Evolutionary conservation across 2,329 filamentous ascomycete species (phyloP).

Genomic region (Trichophyton schoenleinii): DNA sequence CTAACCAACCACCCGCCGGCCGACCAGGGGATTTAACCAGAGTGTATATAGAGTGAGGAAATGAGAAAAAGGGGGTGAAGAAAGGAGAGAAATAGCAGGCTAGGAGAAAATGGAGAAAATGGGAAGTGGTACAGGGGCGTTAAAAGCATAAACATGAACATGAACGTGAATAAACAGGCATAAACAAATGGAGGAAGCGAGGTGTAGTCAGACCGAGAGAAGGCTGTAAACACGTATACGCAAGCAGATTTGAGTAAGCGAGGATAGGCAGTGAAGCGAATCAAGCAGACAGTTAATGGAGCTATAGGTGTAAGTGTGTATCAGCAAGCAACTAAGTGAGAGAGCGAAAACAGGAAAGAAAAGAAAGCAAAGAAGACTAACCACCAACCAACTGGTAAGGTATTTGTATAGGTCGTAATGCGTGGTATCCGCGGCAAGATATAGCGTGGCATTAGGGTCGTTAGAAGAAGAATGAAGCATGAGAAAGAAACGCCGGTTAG

Average conservation of each 20-base stretch:
- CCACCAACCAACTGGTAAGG: constrained; percentile 1
- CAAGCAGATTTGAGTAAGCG: neutral
- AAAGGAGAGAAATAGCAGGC: neutral
- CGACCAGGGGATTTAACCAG: neutral
- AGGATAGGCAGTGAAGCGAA: neutral
- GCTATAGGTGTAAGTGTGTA: neutral
- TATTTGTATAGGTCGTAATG: neutral
- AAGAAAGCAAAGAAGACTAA: neutral
- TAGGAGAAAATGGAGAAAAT: neutral
- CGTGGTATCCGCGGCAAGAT: neutral
- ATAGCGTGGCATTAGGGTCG: constrained; percentile 2
- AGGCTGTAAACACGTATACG: neutral
- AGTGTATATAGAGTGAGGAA: neutral
- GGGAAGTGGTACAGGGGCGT: constrained; percentile 1
- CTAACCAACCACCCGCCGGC: neutral
- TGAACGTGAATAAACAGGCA: neutral
- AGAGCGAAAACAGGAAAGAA: neutral
- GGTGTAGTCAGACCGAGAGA: neutral
- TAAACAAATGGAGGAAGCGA: neutral
- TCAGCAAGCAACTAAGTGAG: neutral
- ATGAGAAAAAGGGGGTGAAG: neutral
- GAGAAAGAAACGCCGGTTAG: neutral
- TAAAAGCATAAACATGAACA: neutral
- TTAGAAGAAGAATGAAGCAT: constrained; percentile 14
- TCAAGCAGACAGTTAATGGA: neutral